Evolutionary conservation across 164 flowering plant genomes (phyloP).

Genomic region (Piper betle): DNA sequence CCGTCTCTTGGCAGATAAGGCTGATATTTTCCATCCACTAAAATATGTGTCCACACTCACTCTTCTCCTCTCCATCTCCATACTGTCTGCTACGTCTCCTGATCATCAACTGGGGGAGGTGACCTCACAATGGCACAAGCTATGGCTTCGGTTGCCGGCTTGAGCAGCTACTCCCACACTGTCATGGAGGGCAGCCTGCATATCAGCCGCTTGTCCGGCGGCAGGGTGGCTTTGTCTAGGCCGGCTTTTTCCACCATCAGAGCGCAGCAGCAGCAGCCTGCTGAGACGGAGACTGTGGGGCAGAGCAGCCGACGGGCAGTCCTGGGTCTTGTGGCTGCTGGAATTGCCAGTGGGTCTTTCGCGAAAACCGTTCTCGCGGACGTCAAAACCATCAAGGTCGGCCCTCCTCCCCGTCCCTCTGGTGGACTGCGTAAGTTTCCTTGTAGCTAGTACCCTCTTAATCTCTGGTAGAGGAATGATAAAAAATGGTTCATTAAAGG

Average conservation of each 20-base stretch:
- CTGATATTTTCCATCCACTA: conserved; percentile 26
- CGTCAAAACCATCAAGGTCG: conserved; percentile 56
- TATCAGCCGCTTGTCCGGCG: conserved; percentile 29
- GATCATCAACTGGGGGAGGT: conserved; percentile 1
- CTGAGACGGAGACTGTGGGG: conserved; percentile 20
- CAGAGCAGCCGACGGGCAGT: conserved; percentile 70
- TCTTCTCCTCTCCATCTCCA: too few relatives aligned
- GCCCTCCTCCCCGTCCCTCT: conserved; percentile 86
- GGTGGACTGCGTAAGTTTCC: conserved; percentile 80
- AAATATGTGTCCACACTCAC: conserved; percentile 15
- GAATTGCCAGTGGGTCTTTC: conserved; percentile 55
- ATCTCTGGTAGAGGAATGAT: neutral
- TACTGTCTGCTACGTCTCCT: too few relatives aligned
- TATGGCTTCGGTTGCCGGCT: conserved; percentile 87
- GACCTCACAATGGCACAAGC: conserved; percentile 57
- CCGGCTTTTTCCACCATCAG: conserved; percentile 29
- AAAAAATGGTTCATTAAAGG: too few relatives aligned
- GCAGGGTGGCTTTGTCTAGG: conserved; percentile 20
- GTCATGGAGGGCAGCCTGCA: conserved; percentile 66
- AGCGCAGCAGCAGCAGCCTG: conserved; percentile 43
- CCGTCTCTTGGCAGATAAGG: conserved; percentile 21
- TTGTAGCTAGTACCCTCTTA: neutral
- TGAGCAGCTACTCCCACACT: conserved; percentile 54
- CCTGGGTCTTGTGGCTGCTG: conserved; percentile 65
- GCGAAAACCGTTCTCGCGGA: conserved; percentile 72